Percentiles rank a stretch among this genome's conserved stretches.
Evolutionary conservation across 805 yeast species (phyloP).

Genomic region (Saturnispora diversa): DNA sequence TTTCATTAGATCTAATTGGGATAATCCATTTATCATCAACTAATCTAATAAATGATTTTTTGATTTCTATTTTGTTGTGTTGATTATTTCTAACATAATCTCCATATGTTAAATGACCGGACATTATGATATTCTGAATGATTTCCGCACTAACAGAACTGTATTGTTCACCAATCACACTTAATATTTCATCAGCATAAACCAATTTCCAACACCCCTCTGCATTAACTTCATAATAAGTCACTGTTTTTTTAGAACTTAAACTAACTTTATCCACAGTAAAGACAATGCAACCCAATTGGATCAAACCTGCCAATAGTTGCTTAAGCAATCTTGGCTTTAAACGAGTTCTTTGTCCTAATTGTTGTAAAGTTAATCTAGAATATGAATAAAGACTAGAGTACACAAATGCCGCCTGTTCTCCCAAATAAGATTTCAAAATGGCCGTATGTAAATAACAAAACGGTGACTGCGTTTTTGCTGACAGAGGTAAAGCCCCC

Average conservation of each 20-base stretch:
- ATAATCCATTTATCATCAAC: slow-evolving; percentile 43
- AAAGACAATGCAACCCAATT: slow-evolving; percentile 64
- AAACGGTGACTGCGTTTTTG: slow-evolving; percentile 51
- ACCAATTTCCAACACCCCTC: slow-evolving; percentile 55
- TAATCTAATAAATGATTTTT: slow-evolving; percentile 36
- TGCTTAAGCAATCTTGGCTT: slow-evolving; percentile 48
- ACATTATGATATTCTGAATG: slow-evolving; percentile 58
- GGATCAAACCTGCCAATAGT: slow-evolving; percentile 67
- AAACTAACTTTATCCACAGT: slow-evolving; percentile 32
- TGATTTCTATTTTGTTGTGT: slow-evolving; percentile 23
- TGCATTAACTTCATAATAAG: slow-evolving; percentile 52
- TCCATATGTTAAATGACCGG: slow-evolving; percentile 53
- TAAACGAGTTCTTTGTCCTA: slow-evolving; percentile 40
- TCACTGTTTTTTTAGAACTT: slow-evolving; percentile 11
- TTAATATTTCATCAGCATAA: slow-evolving; percentile 70
- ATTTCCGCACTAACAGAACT: slow-evolving; percentile 45
- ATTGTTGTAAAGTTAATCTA: slow-evolving; percentile 48
- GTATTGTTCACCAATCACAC: slow-evolving; percentile 38
- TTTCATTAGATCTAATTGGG: slow-evolving; percentile 34
- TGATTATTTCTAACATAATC: slow-evolving; percentile 38
- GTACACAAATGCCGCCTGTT: slow-evolving; percentile 57
- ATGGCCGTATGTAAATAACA: slow-evolving; percentile 50
- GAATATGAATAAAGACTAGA: slow-evolving; percentile 60
- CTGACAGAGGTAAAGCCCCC: slow-evolving; percentile 27
- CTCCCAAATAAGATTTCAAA: slow-evolving; percentile 55